These are phyloP conservation scores for Baudoinia panamericana DNA, from an alignment of 495 filamentous ascomycete species.

Conservation along the genomic window DNA sequence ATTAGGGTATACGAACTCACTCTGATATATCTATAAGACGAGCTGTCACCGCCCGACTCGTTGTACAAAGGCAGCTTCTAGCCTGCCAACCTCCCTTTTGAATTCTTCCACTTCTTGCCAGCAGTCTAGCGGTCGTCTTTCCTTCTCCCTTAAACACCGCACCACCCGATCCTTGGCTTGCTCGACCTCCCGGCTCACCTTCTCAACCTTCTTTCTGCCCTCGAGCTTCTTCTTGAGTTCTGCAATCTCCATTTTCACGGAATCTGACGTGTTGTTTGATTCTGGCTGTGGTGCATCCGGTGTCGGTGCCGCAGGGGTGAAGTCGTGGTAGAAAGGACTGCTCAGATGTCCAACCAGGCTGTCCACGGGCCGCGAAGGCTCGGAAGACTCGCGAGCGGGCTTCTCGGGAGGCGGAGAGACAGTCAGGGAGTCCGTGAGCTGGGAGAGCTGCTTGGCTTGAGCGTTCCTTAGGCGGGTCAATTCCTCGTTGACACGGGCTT, in stretches of 20 bases:
- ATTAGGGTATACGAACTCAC: too few relatives aligned
- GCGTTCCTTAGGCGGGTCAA: constrained; percentile 56
- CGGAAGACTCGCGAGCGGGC: constrained; percentile 18
- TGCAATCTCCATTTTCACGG: constrained; percentile 55
- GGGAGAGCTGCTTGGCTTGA: constrained; percentile 44
- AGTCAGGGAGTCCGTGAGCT: constrained; percentile 40
- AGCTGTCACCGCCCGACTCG: constrained; percentile 42
- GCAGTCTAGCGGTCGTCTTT: constrained; percentile 84
- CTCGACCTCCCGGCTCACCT: constrained; percentile 52
- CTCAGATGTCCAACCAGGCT: constrained; percentile 27
- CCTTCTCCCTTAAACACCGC: constrained; percentile 70
- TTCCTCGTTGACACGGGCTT: constrained; percentile 74
- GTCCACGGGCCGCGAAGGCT: constrained; percentile 2
- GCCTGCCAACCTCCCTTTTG: constrained; percentile 65
- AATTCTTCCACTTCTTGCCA: constrained; percentile 89
- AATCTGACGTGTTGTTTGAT: constrained; percentile 27
- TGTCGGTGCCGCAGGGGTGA: constrained; percentile 11
- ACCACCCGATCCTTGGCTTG: constrained; percentile 65
- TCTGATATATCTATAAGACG: too few relatives aligned
- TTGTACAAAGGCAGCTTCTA: constrained; percentile 81
- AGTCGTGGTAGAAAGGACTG: constrained; percentile 30
- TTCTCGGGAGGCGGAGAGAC: constrained; percentile 26
- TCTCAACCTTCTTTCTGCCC: constrained; percentile 55
- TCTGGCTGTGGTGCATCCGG: not conserved
- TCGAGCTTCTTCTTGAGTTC: constrained; percentile 61